phyloP scores from a whole-genome alignment of 345 rosid genomes.

The Barbarea vulgaris region DNA sequence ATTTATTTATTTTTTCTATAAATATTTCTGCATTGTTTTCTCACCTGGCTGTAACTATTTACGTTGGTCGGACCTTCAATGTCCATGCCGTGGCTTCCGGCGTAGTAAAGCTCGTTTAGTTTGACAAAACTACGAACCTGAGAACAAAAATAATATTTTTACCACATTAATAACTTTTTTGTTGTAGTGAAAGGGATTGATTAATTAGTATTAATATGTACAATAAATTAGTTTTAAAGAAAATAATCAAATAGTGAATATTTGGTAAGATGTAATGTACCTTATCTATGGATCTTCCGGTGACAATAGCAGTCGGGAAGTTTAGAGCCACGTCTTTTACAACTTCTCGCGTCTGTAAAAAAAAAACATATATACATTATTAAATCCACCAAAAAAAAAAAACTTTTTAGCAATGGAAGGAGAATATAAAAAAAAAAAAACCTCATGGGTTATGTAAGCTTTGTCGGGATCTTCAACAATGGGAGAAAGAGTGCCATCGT shows the following conservation, averaged over 20 bases:
- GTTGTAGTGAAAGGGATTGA: too few species aligned
- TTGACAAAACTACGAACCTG: conserved; percentile 87
- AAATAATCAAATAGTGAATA: not conserved
- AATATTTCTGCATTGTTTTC: conserved; percentile 13
- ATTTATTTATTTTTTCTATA: not conserved
- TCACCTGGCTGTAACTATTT: conserved; percentile 45
- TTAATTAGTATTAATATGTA: not conserved
- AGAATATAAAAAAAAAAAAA: conserved; percentile 39
- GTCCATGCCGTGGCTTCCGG: conserved; percentile 99
- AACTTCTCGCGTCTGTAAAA: conserved; percentile 73
- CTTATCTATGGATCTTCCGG: conserved; percentile 94
- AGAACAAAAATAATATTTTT: not conserved
- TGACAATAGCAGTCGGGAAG: conserved; percentile 96
- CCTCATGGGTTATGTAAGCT: conserved; percentile 89
- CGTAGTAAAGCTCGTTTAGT: conserved; percentile 80
- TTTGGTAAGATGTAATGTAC: conserved; percentile 48
- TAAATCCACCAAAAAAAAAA: not conserved
- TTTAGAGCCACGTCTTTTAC: conserved; percentile 65
- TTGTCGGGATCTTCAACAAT: conserved; percentile 95
- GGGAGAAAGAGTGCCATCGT: conserved; percentile 95
- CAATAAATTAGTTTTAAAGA: not conserved
- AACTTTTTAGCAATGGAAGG: not conserved
- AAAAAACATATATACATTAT: not conserved
- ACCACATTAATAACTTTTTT: not conserved
- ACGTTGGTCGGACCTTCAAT: conserved; percentile 76